phyloP scores from a whole-genome alignment of 768 basidiomycete species.

The Galerina sulciceps region DNA sequence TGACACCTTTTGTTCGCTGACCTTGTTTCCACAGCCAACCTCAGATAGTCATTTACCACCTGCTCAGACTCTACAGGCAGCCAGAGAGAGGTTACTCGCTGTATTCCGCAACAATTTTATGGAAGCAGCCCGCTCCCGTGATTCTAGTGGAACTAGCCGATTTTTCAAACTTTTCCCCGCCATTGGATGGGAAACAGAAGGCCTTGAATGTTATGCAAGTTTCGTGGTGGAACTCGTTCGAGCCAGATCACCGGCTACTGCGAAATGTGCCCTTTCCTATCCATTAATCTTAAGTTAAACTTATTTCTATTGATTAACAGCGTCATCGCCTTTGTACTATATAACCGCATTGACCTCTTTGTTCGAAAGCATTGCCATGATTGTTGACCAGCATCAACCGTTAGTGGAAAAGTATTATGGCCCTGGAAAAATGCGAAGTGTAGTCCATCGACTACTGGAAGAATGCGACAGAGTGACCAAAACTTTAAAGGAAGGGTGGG shows the following conservation, averaged over 20 bases:
- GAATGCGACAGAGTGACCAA: slow-evolving; percentile 89
- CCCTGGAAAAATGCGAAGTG: slow-evolving; percentile 79
- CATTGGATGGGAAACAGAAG: slow-evolving; percentile 92
- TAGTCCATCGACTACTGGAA: slow-evolving; percentile 74
- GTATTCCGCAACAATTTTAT: slow-evolving; percentile 84
- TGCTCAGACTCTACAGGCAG: slow-evolving; percentile 75
- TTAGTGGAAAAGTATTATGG: slow-evolving; percentile 99
- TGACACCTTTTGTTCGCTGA: background rate
- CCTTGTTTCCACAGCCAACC: slow-evolving; percentile 69
- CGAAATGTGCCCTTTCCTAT: slow-evolving; percentile 63
- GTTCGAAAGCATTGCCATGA: slow-evolving; percentile 94
- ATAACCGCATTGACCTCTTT: slow-evolving; percentile 88
- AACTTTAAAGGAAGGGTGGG: slow-evolving; percentile 81
- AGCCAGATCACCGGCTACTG: slow-evolving; percentile 73
- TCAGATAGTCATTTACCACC: slow-evolving; percentile 88
- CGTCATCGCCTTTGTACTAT: slow-evolving; percentile 91
- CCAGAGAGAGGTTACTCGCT: slow-evolving; percentile 73
- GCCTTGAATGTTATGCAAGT: slow-evolving; percentile 87
- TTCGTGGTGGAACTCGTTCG: slow-evolving; percentile 93
- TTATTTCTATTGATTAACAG: slow-evolving; percentile 42
- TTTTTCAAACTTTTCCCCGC: slow-evolving; percentile 98
- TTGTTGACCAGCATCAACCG: slow-evolving; percentile 97
- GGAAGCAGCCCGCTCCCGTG: slow-evolving; percentile 77
- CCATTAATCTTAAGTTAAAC: background rate
- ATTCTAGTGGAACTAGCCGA: slow-evolving; percentile 86